These are phyloP conservation scores for Lipomyces yamanashiensis DNA, from an alignment of 805 yeast genomes.

Conservation along the genomic window DNA sequence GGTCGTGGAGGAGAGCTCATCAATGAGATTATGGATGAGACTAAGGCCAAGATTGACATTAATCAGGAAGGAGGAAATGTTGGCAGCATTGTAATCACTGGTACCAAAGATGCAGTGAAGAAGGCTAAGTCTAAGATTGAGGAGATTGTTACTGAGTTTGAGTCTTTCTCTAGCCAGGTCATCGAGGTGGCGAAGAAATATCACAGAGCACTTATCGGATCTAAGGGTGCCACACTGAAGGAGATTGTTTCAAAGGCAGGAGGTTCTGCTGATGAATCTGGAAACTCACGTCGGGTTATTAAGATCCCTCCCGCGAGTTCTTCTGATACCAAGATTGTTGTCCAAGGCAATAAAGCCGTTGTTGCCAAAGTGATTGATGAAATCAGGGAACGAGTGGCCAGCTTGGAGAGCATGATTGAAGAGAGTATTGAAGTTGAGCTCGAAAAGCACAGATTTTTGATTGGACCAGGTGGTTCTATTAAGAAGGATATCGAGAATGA, in stretches of 20 bases:
- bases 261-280: conserved; percentile 56
- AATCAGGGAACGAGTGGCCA: conserved; percentile 52
- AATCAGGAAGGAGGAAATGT: conserved; percentile 52
- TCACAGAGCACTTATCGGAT: conserved; percentile 78
- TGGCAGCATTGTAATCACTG: conserved; percentile 66
- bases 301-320: conserved; percentile 73
- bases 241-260: conserved; percentile 82
- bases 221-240: conserved; percentile 72
- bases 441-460: conserved; percentile 60
- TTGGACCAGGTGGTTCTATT: conserved; percentile 78
- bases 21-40: conserved; percentile 73
- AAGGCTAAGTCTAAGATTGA: conserved; percentile 69
- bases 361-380: conserved; percentile 70
- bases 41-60: conserved; percentile 54
- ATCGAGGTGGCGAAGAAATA: conserved; percentile 73
- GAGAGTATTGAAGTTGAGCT: conserved; percentile 61
- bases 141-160: conserved; percentile 65
- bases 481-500: conserved; percentile 64
- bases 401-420: conserved; percentile 57
- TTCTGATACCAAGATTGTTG: conserved; percentile 53
- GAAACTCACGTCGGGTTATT: conserved; percentile 57
- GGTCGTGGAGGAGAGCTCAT: conserved; percentile 88
- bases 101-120: conserved; percentile 74
- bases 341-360: conserved; percentile 74
- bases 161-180: conserved; percentile 61